A percentile compares a stretch with the other conserved stretches of the same genome.
These are phyloP conservation scores for Musa schizocarpa DNA, from an alignment of 176 grass and related monocot species.

Conservation along the genomic window DNA sequence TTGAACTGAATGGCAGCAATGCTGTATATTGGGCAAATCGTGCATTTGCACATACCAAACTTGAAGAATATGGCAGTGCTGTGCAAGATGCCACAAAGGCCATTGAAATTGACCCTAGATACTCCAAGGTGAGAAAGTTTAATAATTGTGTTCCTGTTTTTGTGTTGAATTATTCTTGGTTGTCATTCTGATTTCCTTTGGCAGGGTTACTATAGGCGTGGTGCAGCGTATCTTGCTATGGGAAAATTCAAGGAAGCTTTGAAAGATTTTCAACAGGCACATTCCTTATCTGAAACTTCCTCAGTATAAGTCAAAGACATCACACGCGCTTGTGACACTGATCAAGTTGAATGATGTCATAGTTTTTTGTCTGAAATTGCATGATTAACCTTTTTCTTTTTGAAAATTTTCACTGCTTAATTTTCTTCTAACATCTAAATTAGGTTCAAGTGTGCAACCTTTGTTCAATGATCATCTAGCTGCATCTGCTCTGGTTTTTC, in stretches of 20 bases:
- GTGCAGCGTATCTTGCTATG: conserved; percentile 85
- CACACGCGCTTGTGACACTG: neutral
- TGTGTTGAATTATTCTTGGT: neutral
- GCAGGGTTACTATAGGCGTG: conserved; percentile 83
- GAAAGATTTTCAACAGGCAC: conserved; percentile 92
- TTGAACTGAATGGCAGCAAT: conserved; percentile 66
- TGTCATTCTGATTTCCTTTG: conserved; percentile 3
- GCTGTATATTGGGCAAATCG: conserved; percentile 83
- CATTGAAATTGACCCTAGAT: conserved; percentile 70
- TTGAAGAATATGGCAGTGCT: conserved; percentile 90
- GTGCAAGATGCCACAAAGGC: conserved; percentile 74
- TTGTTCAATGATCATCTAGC: too few relatives aligned
- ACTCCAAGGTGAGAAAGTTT: conserved; percentile 52
- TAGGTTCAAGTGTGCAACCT: too few relatives aligned
- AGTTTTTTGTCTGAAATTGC: too few relatives aligned
- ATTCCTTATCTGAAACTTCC: conserved; percentile 2
- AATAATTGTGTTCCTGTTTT: neutral
- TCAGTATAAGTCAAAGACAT: neutral
- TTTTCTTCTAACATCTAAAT: too few relatives aligned
- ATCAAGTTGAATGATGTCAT: neutral
- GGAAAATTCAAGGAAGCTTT: conserved; percentile 93
- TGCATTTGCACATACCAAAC: conserved; percentile 81
- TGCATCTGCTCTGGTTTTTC: too few relatives aligned
- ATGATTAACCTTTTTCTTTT: too few relatives aligned
- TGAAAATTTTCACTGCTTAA: too few relatives aligned